Evolutionary conservation across 163 green algal genomes (phyloP).

Genomic region (Scenedesmus sp.): DNA sequence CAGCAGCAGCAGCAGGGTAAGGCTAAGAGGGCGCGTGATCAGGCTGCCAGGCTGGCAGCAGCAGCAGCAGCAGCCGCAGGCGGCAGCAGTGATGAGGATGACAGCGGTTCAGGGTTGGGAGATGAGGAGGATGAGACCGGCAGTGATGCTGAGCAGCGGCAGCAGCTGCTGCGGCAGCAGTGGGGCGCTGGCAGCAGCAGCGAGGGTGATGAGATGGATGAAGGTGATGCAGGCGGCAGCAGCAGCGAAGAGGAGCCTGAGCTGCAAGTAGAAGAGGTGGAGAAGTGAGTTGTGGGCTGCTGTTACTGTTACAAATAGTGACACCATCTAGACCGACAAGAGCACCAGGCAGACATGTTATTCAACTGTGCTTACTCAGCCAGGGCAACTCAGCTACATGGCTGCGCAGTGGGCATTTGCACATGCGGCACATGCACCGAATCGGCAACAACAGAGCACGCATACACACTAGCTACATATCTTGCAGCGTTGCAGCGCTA

Average conservation of each 20-base stretch:
- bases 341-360: background rate
- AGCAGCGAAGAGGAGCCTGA: constrained; percentile 9
- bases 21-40: background rate
- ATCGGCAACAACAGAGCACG: background rate
- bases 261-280: constrained; percentile 21
- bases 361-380: background rate
- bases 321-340: background rate
- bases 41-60: background rate
- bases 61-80: background rate
- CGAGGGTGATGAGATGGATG: background rate
- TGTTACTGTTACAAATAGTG: background rate
- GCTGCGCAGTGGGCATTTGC: background rate
- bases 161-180: background rate
- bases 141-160: background rate
- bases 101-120: background rate
- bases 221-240: background rate
- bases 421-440: background rate
- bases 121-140: constrained; percentile 14
- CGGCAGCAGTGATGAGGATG: constrained; percentile 10
- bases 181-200: background rate
- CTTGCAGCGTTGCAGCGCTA: background rate
- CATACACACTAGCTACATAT: background rate
- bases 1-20: background rate
- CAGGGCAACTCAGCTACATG: background rate
- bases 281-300: constrained; percentile 4